These are phyloP conservation scores for Cornus suecica DNA, from an alignment of 148 eudicot species.

Conservation along the genomic window DNA sequence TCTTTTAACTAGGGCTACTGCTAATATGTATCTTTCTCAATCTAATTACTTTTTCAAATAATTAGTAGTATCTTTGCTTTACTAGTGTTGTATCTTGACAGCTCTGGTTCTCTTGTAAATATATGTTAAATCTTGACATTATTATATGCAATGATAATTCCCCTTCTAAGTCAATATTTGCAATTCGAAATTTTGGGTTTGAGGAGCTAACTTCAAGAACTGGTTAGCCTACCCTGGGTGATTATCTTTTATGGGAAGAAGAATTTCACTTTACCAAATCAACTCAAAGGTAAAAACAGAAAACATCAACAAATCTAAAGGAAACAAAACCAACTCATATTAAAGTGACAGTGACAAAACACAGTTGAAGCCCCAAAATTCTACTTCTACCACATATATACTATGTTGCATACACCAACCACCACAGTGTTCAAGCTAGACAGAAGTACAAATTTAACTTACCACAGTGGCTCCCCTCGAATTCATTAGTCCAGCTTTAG, in stretches of 20 bases:
- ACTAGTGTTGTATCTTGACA: not conserved
- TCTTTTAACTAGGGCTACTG: slow-evolving; percentile 14
- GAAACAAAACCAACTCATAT: no score
- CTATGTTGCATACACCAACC: not conserved
- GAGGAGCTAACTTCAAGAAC: not conserved
- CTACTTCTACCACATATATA: not conserved
- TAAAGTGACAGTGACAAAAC: no score
- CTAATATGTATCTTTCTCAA: not conserved
- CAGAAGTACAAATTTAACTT: not conserved
- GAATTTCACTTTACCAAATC: no score
- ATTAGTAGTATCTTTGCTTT: not conserved
- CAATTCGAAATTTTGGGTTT: not conserved
- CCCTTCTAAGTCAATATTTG: not conserved
- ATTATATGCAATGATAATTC: not conserved
- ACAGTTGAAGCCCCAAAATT: no score
- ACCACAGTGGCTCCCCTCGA: not conserved
- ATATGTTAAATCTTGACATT: not conserved
- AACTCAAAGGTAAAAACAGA: no score
- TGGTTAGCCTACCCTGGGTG: no score
- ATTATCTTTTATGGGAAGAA: no score
- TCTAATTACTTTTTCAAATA: slow-evolving; percentile 11
- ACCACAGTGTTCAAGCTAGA: not conserved
- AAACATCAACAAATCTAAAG: no score
- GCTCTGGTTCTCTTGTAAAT: not conserved
- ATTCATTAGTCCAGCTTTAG: slow-evolving; percentile 12